Conservation (phyloP, 2,329 filamentous ascomycete species). For the Akanthomyces muscarius region DNA sequence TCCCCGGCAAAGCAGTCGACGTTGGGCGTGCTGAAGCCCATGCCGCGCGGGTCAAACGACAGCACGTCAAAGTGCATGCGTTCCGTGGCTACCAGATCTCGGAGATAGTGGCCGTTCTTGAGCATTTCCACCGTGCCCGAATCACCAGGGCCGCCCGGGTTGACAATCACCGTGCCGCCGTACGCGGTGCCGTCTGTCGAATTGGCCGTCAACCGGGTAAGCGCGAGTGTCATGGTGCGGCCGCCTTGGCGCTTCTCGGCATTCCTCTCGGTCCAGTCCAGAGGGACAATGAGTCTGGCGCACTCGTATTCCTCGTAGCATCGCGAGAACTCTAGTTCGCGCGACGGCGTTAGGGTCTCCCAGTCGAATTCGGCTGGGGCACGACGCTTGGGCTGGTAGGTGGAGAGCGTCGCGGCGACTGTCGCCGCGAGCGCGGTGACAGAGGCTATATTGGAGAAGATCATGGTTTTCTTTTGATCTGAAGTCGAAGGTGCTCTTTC, state of each 20-base stretch:
- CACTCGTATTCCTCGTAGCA: conserved; percentile 34
- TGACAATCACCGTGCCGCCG: conserved; percentile 34
- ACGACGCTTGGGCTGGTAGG: background rate
- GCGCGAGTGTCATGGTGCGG: conserved; percentile 30
- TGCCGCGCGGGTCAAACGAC: conserved; percentile 36
- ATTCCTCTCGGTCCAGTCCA: conserved; percentile 31
- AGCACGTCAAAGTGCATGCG: conserved; percentile 31
- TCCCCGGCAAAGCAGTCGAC: conserved; percentile 31
- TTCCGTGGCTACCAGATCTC: conserved; percentile 14
- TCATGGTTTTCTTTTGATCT: too few relatives aligned
- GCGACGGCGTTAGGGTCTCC: conserved; percentile 27
- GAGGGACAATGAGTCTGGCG: conserved; percentile 35
- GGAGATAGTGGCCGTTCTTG: conserved; percentile 23
- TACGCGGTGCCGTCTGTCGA: conserved; percentile 29
- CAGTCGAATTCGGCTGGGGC: conserved; percentile 26
- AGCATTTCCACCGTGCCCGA: conserved; percentile 29
- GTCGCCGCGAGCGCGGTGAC: too few relatives aligned
- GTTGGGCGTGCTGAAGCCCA: conserved; percentile 30
- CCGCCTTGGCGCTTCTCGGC: conserved; percentile 17
- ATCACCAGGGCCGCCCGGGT: conserved; percentile 38
- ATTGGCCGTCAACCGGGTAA: conserved; percentile 23
- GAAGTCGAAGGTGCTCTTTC: too few relatives aligned
- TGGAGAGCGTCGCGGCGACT: too few relatives aligned
- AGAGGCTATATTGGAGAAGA: too few relatives aligned
- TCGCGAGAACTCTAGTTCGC: conserved; percentile 13